Evolutionary conservation across 139 green algal species (phyloP), one percentile per base, ranked within the genome.

Genomic region (Spirogloea muscicola): DNA sequence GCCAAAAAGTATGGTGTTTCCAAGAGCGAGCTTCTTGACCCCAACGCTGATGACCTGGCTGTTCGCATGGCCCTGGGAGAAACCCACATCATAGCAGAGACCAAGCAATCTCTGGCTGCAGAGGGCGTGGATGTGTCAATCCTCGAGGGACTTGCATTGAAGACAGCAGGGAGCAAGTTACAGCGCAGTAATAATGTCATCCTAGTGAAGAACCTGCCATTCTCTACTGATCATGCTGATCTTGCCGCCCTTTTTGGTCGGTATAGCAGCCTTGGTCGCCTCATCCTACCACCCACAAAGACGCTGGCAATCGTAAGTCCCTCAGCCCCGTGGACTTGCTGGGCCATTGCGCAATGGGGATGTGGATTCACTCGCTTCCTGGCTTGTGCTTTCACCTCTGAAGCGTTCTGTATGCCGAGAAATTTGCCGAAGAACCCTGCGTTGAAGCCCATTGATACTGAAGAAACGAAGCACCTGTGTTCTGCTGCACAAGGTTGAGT

Each of bases 181-280:
- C 41, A 64, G 7, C 89, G 94, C 60, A 91, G 74, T 52, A 37
- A 76, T 51, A 86, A 55, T 3, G 82, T 80, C 21, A 80, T 99
- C 40, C 81, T 98, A 6, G 84, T 97, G 6, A 98, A 99, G 89
- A 99, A 99, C 79, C 72, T 99, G 86, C 94, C 94, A 0, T 97
- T 90, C 80, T 67, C 85, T 10, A 84, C 83, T 16, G 79, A 88
- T 64, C 80, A 87, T 10, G 91, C 92, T 27, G 83, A 87, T 49
- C 39, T 87, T 25, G 58, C 49, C 43, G 52, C n/a, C 29, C 36
- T 89, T 29, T 89, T 88, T 58, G 58, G 59, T 31, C 66, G 57
- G 59, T 77, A 60, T 33, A 83, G 88, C 31, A 29, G 68, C 0
- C 2, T 98, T 27, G 64, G 74, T 2, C 85, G 90, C 40, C 57